phyloP scores from a whole-genome alignment of 495 filamentous ascomycete genomes.

The Aspergillus bertholletiae region DNA sequence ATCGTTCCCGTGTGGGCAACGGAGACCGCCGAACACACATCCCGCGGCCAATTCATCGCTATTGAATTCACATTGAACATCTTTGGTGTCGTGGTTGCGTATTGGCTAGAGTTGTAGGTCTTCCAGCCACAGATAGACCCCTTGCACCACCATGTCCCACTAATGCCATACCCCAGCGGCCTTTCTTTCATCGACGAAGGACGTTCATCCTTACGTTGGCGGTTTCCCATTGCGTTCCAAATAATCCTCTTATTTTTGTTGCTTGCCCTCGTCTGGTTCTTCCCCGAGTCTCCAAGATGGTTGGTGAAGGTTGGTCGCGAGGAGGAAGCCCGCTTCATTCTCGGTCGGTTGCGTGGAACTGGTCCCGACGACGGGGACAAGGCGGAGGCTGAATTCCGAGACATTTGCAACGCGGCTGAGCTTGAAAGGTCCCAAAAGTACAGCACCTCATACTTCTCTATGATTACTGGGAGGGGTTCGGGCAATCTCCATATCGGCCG shows the following conservation, averaged over 20 bases:
- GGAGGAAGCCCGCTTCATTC: slow-evolving; percentile 59
- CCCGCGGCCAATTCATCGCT: slow-evolving; percentile 65
- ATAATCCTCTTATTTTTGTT: slow-evolving; percentile 57
- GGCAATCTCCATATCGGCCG: slow-evolving; percentile 63
- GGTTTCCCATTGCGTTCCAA: slow-evolving; percentile 71
- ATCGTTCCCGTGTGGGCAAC: slow-evolving; percentile 72
- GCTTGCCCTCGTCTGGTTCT: slow-evolving; percentile 51
- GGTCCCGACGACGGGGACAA: slow-evolving; percentile 47
- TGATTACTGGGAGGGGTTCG: slow-evolving; percentile 60
- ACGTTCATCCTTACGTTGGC: slow-evolving; percentile 56
- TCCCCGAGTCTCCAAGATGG: slow-evolving; percentile 66
- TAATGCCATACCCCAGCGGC: slow-evolving; percentile 29
- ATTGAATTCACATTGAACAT: slow-evolving; percentile 77
- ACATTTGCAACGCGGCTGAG: slow-evolving; percentile 57
- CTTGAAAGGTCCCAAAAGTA: slow-evolving; percentile 50
- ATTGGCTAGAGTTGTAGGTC: slow-evolving; percentile 67
- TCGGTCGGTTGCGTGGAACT: slow-evolving; percentile 58
- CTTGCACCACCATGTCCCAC: no score
- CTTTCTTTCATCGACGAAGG: slow-evolving; percentile 55
- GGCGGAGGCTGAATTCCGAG: slow-evolving; percentile 60
- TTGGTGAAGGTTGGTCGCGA: slow-evolving; percentile 59
- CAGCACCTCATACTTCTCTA: slow-evolving; percentile 53
- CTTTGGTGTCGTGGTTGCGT: slow-evolving; percentile 68
- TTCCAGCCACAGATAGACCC: no score
- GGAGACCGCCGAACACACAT: slow-evolving; percentile 64